phyloP scores from a whole-genome alignment of 306 rosid genomes.

The Vigna angularis region DNA sequence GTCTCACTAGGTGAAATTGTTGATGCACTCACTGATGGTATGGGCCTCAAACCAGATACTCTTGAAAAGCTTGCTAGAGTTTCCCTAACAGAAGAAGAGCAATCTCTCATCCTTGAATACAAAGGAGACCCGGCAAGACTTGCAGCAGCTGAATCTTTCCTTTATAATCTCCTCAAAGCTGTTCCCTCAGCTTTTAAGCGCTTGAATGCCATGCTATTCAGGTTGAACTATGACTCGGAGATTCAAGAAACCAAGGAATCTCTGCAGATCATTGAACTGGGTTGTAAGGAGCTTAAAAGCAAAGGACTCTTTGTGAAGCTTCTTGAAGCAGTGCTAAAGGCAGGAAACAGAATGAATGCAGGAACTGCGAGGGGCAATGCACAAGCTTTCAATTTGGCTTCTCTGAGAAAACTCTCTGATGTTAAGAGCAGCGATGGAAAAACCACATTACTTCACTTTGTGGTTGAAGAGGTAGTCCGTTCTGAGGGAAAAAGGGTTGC shows the following conservation, averaged over 20 bases:
- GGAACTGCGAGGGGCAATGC: conserved; percentile 92
- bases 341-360: conserved; percentile 87
- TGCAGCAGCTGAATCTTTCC: conserved; percentile 77
- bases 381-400: conserved; percentile 74
- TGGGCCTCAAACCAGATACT: conserved; percentile 63
- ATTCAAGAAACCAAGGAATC: conserved; percentile 60
- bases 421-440: conserved; percentile 77
- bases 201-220: conserved; percentile 72
- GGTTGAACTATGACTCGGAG: conserved; percentile 56
- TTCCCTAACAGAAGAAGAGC: conserved; percentile 70
- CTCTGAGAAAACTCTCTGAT: conserved; percentile 83
- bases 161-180: conserved; percentile 58
- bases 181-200: conserved; percentile 82
- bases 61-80: conserved; percentile 75
- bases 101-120: conserved; percentile 59
- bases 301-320: conserved; percentile 78
- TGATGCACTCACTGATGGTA: conserved; percentile 68
- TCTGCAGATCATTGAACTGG: conserved; percentile 62
- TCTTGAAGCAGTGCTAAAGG: conserved; percentile 84
- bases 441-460: conserved; percentile 84
- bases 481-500: conserved; percentile 76
- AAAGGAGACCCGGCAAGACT: conserved; percentile 64
- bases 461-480: conserved; percentile 85
- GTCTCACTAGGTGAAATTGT: conserved; percentile 59
- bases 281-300: conserved; percentile 69